Conservation (phyloP, 192 early-diverging fungal species). For the Radiomyces spectabilis region DNA sequence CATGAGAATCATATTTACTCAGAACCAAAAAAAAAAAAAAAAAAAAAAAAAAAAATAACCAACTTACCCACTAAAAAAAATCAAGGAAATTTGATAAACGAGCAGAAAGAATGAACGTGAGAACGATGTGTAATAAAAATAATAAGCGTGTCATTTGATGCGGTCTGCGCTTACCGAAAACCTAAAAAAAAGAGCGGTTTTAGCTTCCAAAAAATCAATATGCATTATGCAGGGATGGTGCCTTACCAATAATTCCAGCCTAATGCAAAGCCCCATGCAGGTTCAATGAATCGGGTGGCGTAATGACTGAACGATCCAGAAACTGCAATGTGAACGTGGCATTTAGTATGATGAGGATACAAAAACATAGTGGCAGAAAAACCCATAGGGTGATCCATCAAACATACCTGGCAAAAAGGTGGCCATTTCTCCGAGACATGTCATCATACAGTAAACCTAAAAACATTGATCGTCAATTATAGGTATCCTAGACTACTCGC, state of each 20-base stretch:
- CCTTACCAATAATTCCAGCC: constrained; percentile 64
- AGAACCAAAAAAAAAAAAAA: constrained; percentile 1
- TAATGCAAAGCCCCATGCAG: constrained; percentile 60
- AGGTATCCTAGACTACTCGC: no score
- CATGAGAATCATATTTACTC: constrained; percentile 2
- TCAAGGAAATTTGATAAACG: background rate
- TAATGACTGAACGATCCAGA: constrained; percentile 76
- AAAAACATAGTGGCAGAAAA: background rate
- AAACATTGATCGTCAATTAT: background rate
- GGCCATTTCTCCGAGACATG: constrained; percentile 82
- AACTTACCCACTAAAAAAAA: constrained; percentile 17
- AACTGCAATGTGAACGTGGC: no score
- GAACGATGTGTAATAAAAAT: constrained; percentile 18
- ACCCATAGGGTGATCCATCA: background rate
- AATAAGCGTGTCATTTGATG: constrained; percentile 38
- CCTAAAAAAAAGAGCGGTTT: background rate
- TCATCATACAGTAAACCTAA: constrained; percentile 65
- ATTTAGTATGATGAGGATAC: no score
- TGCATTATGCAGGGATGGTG: background rate
- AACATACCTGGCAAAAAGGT: constrained; percentile 58
- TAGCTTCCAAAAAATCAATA: background rate
- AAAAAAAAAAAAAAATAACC: background rate
- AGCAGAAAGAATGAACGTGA: background rate
- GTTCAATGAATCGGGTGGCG: constrained; percentile 70
- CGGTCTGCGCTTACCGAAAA: constrained; percentile 4